Conservation (phyloP, 495 filamentous ascomycete species). For the Aspergillus nidulans region DNA sequence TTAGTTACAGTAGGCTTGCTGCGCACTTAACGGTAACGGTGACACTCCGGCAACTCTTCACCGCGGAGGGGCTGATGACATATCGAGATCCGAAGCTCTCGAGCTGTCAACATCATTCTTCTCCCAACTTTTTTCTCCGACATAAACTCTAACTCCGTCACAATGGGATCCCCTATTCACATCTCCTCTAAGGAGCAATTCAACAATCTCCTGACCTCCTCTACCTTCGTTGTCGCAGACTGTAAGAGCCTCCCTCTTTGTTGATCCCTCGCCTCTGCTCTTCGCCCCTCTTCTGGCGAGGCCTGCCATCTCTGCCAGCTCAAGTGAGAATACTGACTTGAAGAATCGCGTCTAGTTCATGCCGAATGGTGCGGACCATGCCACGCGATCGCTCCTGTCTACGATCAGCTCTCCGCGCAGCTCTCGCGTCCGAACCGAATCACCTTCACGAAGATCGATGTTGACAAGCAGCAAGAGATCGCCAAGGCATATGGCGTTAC, state of each 20-base stretch:
- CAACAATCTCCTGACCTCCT: conserved; percentile 58
- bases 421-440: conserved; percentile 69
- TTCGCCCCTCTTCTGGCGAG: conserved; percentile 4
- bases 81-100: conserved; percentile 21
- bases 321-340: conserved; percentile 13
- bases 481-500: conserved; percentile 66
- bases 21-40: not conserved
- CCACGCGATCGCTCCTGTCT: conserved; percentile 78
- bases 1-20: too few relatives aligned
- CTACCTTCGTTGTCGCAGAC: conserved; percentile 74
- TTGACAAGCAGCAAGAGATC: conserved; percentile 69
- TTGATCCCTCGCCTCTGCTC: conserved; percentile 9
- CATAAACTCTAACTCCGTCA: conserved; percentile 17
- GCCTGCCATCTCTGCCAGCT: not conserved
- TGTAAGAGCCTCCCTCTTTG: conserved; percentile 55
- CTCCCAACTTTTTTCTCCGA: conserved; percentile 9
- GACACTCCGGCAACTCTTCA: not conserved
- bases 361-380: conserved; percentile 85
- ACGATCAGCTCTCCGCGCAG: conserved; percentile 68
- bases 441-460: conserved; percentile 84
- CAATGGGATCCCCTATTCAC: conserved; percentile 61
- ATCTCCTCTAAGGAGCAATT: conserved; percentile 73
- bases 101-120: conserved; percentile 14
- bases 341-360: conserved; percentile 57
- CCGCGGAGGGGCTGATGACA: conserved; percentile 32